These are phyloP conservation scores for Aspergillus heteromorphus DNA, from an alignment of 495 filamentous ascomycete genomes.

Conservation along the genomic window DNA sequence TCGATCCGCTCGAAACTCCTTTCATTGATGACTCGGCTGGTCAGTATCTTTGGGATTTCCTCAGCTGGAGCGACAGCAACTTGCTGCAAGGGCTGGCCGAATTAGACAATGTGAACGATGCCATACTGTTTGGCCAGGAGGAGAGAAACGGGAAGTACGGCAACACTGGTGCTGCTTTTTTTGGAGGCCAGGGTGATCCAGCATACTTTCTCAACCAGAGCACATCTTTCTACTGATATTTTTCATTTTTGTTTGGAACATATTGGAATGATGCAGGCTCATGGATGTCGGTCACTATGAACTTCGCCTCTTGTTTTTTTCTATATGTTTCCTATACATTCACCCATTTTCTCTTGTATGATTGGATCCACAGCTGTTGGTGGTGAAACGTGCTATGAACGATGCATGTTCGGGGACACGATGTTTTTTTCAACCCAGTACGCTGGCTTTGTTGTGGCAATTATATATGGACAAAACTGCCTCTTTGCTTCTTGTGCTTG, in stretches of 20 bases:
- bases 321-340: not conserved
- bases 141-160: conserved; percentile 29
- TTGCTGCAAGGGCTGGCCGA: conserved; percentile 32
- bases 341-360: too few relatives aligned
- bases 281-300: not conserved
- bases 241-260: not conserved
- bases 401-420: not conserved
- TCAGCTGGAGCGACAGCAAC: conserved; percentile 39
- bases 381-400: not conserved
- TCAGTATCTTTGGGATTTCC: conserved; percentile 40
- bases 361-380: not conserved
- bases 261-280: not conserved
- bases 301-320: not conserved
- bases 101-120: conserved; percentile 23
- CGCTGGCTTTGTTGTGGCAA: not conserved
- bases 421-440: not conserved
- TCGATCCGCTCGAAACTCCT: conserved; percentile 23
- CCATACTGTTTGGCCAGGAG: conserved; percentile 23
- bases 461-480: not conserved
- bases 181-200: conserved; percentile 22
- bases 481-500: not conserved
- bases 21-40: conserved; percentile 30
- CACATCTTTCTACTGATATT: conserved; percentile 21
- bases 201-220: conserved; percentile 26
- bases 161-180: conserved; percentile 18